Evolutionary conservation across 1,284 basidiomycete genomes (phyloP), one percentile per base, ranked within the genome.

Genomic region (Cystobasidium pallidum): DNA sequence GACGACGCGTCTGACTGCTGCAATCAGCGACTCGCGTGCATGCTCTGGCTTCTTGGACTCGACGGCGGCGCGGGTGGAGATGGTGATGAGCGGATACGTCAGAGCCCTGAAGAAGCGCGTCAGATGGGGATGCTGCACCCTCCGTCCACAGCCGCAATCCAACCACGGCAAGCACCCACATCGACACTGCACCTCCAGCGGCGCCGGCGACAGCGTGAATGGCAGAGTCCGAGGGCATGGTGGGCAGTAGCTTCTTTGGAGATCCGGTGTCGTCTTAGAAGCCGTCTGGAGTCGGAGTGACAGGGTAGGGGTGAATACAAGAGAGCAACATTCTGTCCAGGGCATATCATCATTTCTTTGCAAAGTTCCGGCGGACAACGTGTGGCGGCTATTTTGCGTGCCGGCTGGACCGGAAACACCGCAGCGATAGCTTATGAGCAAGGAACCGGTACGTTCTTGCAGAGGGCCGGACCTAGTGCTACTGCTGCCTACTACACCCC

Each of bases 201-300:
- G 93, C 92, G 54, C 95, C 95, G 26, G 94, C 91, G 41, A 91
- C 81, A 36, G 94, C 88, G 79, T 98, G 94, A 59, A 98, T 91
- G 39, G 88, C 84, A 65, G 92, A 93, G 81, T 98, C 93, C 32
- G 81, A 75, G 2, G 73, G 63, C 74, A 75, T 75, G 55, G 39
- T 61, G 43, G 1, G 17, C 21, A 19, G 47, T 13, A 7, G 6
- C 7, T 39, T 39, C 36, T 39, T 39, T 39, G 36, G 36, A 39
- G 36, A 13, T 39, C 7, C 6, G 36, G 36, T 13, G 36, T 39
- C 36, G 13, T 13, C n/a, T n/a, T n/a, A n/a, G n/a, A n/a, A n/a
- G n/a, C n/a, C n/a, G n/a, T n/a, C n/a, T n/a, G n/a, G n/a, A n/a
- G n/a, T n/a, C n/a, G n/a, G n/a, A n/a, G n/a, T n/a, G n/a, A n/a